Evolutionary conservation across 495 filamentous ascomycete genomes (phyloP), one percentile per base, ranked within the genome.

Genomic region (Podospora comata): DNA sequence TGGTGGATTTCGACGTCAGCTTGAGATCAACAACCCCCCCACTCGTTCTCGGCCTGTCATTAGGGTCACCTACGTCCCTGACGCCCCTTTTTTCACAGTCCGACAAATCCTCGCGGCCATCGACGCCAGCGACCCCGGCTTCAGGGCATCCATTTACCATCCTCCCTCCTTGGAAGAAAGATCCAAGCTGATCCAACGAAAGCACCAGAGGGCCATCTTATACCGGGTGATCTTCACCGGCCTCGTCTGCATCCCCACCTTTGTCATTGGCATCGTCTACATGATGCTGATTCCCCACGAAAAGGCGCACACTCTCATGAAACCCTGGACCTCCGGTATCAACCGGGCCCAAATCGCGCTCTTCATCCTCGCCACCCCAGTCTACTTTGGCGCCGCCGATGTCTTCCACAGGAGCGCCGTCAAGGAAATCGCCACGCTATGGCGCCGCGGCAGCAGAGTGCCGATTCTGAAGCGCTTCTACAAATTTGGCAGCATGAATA

Each of bases 401-500:
- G 82, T 92, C 13, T 98, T 97, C 74, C 94, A 98, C 73, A 74
- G 79, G 2, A 86, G 91, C 19, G 90, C 92, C 0, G 72, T 92
- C 23, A 94, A 92, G 75, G 94, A 97, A 72, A 82, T 98, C 20
- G 81, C 82, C 66, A 85, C 89, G 0, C 77, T 97, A 27, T 98
- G 94, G 94, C 83, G 92, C 34, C 87, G 79, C n/a, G 85, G 88
- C 58, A 97, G 93, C 76, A 86, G 83, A 9, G 88, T 90, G 2
- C 93, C 94, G 0, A 74, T 96, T 11, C 72, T 91, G 23, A 85
- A 89, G 66, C 82, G 95, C 19, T 93, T 98, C 71, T 94, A 93
- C 71, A 88, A 92, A 16, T 98, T 98, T 72, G 94, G 94, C 16
- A 97, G 93, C 79, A 98, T 98, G 94, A 96, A 97, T 73, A 88